Conservation (phyloP, 2,329 filamentous ascomycete genomes). For the Gaeumannomyces sp. region DNA sequence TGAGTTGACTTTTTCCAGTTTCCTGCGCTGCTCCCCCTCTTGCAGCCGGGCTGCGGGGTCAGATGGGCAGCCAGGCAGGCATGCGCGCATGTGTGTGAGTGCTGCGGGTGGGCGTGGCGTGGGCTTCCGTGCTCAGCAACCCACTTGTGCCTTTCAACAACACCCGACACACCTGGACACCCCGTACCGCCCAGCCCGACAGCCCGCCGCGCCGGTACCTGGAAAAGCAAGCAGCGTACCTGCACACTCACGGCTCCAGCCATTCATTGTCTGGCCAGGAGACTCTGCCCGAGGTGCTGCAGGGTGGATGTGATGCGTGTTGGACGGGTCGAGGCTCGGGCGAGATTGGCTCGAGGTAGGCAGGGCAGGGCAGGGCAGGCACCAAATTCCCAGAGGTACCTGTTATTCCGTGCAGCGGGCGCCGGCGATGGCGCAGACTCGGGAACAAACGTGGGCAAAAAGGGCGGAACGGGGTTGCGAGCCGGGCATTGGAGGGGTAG, state of each 20-base stretch:
- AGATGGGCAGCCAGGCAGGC: conserved; percentile 7
- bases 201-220: not conserved
- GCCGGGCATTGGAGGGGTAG: too few species aligned
- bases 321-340: not conserved
- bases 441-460: not conserved
- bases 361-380: not conserved
- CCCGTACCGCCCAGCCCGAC: not conserved
- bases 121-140: not conserved
- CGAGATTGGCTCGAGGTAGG: not conserved
- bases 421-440: not conserved
- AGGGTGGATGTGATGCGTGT: not conserved
- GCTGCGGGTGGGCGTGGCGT: not conserved
- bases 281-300: not conserved
- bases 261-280: not conserved
- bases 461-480: too few species aligned
- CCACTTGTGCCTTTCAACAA: not conserved
- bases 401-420: not conserved
- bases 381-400: not conserved
- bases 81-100: not conserved
- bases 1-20: conserved; percentile 6
- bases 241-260: not conserved
- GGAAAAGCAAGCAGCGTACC: not conserved
- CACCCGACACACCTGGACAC: not conserved
- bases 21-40: conserved; percentile 1
- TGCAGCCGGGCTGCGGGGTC: conserved; percentile 9